phyloP scores from a whole-genome alignment of 2,329 filamentous ascomycete genomes.

The Epichloe elymi region DNA sequence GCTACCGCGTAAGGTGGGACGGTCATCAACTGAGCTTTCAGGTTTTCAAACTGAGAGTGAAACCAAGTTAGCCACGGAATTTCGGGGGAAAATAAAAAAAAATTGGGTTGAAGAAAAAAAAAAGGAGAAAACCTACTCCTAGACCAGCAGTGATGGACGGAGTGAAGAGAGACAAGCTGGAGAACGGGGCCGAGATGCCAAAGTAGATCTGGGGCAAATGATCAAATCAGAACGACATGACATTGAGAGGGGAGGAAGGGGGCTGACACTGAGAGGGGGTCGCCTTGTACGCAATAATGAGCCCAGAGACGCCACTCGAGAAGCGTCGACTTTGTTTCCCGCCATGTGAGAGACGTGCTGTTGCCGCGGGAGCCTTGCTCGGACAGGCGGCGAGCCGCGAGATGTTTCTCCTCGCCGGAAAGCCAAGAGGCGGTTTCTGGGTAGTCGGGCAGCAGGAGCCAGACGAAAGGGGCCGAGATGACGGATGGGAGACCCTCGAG shows the following conservation, averaged over 20 bases:
- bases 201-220: conserved; percentile 24
- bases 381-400: conserved; percentile 33
- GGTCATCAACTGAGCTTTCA: conserved; percentile 52
- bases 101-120: not conserved
- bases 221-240: too few species aligned
- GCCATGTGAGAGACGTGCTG: conserved; percentile 49
- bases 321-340: conserved; percentile 55
- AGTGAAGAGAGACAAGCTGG: conserved; percentile 47
- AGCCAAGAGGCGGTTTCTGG: conserved; percentile 54
- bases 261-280: fast-evolving
- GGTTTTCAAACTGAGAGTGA: conserved; percentile 23
- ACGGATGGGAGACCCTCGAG: conserved; percentile 54
- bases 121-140: conserved; percentile 9
- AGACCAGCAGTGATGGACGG: conserved; percentile 46
- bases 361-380: conserved; percentile 39
- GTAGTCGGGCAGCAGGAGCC: conserved; percentile 56
- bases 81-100: too few species aligned
- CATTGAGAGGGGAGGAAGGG: too few species aligned
- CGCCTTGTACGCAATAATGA: conserved; percentile 32
- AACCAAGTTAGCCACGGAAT: not conserved
- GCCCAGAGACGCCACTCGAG: conserved; percentile 57
- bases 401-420: conserved; percentile 41
- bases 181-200: conserved; percentile 41
- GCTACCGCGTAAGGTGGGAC: conserved; percentile 52
- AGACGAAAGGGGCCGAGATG: conserved; percentile 46